These are phyloP conservation scores for Cucurbita moschata DNA, from an alignment of 306 rosid genomes.

Conservation along the genomic window DNA sequence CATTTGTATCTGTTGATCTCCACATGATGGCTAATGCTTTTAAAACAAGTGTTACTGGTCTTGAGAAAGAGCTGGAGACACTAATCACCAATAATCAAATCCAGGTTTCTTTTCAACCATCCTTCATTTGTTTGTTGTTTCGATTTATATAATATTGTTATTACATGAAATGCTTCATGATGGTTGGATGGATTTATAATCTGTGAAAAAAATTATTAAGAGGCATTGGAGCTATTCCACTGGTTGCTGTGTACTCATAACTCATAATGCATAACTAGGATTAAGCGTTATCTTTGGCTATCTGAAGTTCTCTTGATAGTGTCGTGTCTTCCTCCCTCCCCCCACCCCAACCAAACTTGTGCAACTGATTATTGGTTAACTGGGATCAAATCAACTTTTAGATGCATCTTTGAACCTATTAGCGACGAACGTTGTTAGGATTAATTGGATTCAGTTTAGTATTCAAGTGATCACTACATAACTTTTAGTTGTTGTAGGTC, in stretches of 20 bases:
- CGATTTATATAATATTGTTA: not conserved
- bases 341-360: not conserved
- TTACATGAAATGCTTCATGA: not conserved
- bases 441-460: not conserved
- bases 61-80: constrained; percentile 95
- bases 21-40: constrained; percentile 92
- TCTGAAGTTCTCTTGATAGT: not conserved
- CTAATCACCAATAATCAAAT: constrained; percentile 86
- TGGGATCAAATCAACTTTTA: not conserved
- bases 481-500: not conserved
- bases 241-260: not conserved
- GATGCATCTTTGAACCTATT: not conserved
- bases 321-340: not conserved
- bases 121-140: not conserved
- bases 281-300: too few relatives aligned
- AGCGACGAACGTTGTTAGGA: not conserved
- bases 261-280: too few relatives aligned
- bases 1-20: constrained; percentile 87
- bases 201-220: not conserved
- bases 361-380: not conserved
- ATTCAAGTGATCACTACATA: not conserved
- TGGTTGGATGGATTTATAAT: not conserved
- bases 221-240: not conserved
- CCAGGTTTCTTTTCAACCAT: constrained; percentile 47
- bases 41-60: constrained; percentile 77